These are phyloP conservation scores for Schizonepeta tenuifolia DNA, from an alignment of 257 asterid species.

Conservation along the genomic window DNA sequence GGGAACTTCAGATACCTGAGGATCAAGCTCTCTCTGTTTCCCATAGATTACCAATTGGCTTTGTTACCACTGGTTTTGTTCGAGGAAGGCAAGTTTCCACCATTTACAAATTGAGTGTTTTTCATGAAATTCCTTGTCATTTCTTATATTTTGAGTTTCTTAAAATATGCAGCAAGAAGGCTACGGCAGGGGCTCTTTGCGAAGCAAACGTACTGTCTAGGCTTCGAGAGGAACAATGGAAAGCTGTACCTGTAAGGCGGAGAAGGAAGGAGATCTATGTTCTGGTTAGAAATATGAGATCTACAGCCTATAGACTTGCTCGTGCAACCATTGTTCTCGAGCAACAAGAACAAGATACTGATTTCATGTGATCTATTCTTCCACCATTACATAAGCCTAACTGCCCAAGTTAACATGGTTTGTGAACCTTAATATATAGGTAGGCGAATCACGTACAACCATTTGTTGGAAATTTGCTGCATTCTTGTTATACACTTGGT, in stretches of 20 bases:
- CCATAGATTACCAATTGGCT: constrained; percentile 78
- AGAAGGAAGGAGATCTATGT: constrained; percentile 85
- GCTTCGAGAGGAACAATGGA: constrained; percentile 81
- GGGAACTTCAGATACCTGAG: constrained; percentile 68
- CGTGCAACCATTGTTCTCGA: constrained; percentile 80
- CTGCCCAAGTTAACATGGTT: neutral
- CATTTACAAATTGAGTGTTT: neutral
- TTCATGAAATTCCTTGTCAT: neutral
- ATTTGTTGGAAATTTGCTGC: neutral
- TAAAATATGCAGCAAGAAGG: constrained; percentile 67
- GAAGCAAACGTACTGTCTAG: constrained; percentile 69
- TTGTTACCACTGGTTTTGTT: constrained; percentile 80
- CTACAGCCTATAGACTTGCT: constrained; percentile 88
- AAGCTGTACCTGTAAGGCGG: constrained; percentile 42
- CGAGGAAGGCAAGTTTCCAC: constrained; percentile 71
- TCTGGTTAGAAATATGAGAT: constrained; percentile 84
- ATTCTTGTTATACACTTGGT: neutral
- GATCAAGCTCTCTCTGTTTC: constrained; percentile 43
- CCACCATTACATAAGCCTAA: neutral
- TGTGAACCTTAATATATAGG: neutral
- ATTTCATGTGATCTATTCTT: constrained; percentile 48
- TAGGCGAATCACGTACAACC: constrained; percentile 16
- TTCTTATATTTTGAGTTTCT: constrained; percentile 17
- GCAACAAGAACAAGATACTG: constrained; percentile 63
- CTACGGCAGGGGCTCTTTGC: constrained; percentile 67